Evolutionary conservation across 345 rosid genomes (phyloP).

Genomic region (Abelmoschus esculentus): DNA sequence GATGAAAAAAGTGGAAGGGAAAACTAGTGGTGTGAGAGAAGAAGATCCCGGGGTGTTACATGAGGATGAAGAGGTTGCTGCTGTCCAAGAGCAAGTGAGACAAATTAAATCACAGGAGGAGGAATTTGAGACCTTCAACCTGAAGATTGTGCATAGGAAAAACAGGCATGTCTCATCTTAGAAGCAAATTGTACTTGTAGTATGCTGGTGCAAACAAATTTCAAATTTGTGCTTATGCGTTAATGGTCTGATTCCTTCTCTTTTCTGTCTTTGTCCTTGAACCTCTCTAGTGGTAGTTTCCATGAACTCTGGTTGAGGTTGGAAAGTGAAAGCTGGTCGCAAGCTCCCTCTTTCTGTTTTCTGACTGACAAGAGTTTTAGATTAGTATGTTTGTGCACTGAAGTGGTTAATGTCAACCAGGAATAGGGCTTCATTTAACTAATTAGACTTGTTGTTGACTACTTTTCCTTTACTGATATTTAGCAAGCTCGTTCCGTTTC

Average conservation of each 20-base stretch:
- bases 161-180: constrained; percentile 58
- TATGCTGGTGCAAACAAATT: constrained; percentile 1
- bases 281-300: background rate
- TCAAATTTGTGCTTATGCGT: background rate
- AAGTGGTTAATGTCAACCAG: background rate
- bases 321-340: constrained; percentile 7
- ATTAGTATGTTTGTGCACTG: background rate
- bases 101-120: constrained; percentile 97
- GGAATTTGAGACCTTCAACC: constrained; percentile 97
- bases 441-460: background rate
- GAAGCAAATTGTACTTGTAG: background rate
- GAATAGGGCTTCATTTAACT: background rate
- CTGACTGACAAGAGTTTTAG: background rate
- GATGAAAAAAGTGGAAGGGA: constrained; percentile 52
- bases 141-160: constrained; percentile 93
- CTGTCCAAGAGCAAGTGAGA: constrained; percentile 97
- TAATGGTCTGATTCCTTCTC: background rate
- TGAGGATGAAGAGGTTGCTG: constrained; percentile 96
- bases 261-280: background rate
- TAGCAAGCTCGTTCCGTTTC: background rate
- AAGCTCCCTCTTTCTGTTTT: background rate
- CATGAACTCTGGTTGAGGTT: background rate
- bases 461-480: background rate
- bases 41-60: constrained; percentile 63
- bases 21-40: constrained; percentile 41